Conservation (phyloP, 2,329 filamentous ascomycete genomes). For the Pseudogymnoascus sp. region DNA sequence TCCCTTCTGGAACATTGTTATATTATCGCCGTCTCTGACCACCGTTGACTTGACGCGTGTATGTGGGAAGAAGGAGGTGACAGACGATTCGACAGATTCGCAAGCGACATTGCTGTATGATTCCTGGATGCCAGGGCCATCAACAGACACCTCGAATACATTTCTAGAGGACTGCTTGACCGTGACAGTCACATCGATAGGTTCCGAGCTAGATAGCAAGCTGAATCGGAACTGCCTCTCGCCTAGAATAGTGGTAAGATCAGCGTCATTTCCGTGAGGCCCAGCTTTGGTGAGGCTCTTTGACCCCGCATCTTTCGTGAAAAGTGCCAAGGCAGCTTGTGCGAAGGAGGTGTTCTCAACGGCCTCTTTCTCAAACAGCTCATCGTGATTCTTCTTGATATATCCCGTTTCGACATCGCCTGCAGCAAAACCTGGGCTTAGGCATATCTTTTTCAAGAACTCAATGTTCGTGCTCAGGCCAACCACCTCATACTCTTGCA, state of each 20-base stretch:
- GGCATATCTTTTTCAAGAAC: constrained; percentile 84
- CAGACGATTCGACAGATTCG: constrained; percentile 38
- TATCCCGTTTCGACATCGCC: constrained; percentile 95
- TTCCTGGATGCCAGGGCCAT: constrained; percentile 38
- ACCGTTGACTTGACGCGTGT: constrained; percentile 76
- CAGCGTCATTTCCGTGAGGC: constrained; percentile 41
- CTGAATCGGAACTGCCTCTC: constrained; percentile 25
- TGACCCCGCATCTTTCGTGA: constrained; percentile 41
- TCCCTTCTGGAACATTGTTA: constrained; percentile 73
- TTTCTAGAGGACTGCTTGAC: constrained; percentile 28
- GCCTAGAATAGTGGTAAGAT: constrained; percentile 42
- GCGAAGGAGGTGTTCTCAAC: constrained; percentile 69
- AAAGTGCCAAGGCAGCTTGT: constrained; percentile 76
- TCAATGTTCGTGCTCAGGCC: constrained; percentile 94
- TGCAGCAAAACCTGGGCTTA: constrained; percentile 71
- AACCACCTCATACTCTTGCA: constrained; percentile 87
- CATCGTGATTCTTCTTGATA: constrained; percentile 78
- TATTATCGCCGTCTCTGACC: constrained; percentile 52
- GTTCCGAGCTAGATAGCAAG: constrained; percentile 1
- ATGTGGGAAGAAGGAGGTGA: constrained; percentile 74
- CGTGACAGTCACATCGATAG: constrained; percentile 18
- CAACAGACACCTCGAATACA: constrained; percentile 37
- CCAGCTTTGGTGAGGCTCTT: constrained; percentile 21
- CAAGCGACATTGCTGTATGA: constrained; percentile 37
- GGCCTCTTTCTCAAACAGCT: constrained; percentile 62